Evolutionary conservation across 345 rosid genomes (phyloP).

Genomic region (Punica granatum): DNA sequence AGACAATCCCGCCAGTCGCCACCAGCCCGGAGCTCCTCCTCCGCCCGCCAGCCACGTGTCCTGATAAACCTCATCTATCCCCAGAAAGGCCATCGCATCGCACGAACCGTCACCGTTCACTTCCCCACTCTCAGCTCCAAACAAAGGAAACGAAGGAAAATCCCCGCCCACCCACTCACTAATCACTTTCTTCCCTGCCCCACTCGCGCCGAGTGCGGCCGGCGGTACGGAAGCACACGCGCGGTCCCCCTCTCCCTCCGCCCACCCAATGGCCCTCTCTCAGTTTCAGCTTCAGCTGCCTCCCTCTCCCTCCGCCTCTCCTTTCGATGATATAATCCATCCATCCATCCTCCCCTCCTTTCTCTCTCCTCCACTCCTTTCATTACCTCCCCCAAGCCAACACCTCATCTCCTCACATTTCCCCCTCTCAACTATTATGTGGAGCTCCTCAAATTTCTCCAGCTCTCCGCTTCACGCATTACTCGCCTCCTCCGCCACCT

Average conservation of each 20-base stretch:
- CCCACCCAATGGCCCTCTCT: neutral
- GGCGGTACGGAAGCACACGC: neutral
- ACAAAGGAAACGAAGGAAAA: neutral
- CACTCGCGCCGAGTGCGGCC: conserved; percentile 5
- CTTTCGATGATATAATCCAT: conserved; percentile 7
- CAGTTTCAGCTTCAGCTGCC: neutral
- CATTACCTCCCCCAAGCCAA: neutral
- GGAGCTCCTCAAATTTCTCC: conserved; percentile 17
- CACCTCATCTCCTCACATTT: conserved; percentile 4
- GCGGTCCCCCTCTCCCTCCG: neutral
- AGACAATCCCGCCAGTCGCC: no score
- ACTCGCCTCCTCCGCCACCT: conserved; percentile 28
- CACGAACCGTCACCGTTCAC: no score
- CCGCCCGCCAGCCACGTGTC: conserved; percentile 14
- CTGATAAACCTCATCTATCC: neutral
- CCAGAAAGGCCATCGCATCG: no score
- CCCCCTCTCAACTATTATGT: conserved; percentile 15
- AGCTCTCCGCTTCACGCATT: conserved; percentile 30
- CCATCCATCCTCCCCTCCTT: neutral
- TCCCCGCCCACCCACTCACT: no score
- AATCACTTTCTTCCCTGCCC: neutral
- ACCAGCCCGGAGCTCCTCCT: no score
- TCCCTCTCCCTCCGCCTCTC: neutral
- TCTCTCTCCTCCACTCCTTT: neutral
- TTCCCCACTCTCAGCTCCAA: no score